Base-by-base conservation (phyloP, 306 rosid species). In the Quercus dentata region DNA sequence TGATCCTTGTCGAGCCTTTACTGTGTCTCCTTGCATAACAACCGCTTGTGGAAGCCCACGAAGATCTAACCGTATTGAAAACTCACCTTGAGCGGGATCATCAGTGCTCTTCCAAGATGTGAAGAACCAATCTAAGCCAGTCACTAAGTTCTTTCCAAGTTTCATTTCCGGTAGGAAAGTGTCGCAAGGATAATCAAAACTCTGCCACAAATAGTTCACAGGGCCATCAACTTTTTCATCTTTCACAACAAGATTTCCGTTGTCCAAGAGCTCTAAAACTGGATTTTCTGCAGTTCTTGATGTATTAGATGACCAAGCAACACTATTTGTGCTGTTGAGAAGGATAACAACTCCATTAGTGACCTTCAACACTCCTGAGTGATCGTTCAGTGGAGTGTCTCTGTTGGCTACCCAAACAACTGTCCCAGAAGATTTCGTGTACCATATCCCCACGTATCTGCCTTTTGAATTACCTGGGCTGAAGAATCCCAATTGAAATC, bases 351-450 rank as follows among this genome's bases (percentile, higher is more conserved):
- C 87, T 33, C 87, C 86, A 0, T 75, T 69, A 33, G 59, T 74
- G 13, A 85, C 7, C n/a, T 19, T 69, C 20, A 87, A 59, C 35
- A 15, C 71, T 4, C 89, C 89, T 0, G 85, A 86, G 13, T 82
- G 74, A 55, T 78, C 86, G 5, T 57, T 76, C 56, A 85, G 74
- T 9, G 88, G 89, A 46, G 73, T 77, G 19, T 72, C 74, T 0
- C 86, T 23, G 20, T 91, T 89, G 18, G 97, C 90, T 18, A 91
- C 93, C 97, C 92, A 91, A 69, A 89, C 92, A 21, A 78, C 44
- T 1, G 79, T 85, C 30, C 8, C 57, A 19, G 56, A 5, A 3
- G 87, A 76, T 52, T 86, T 85, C 64, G 79, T 82, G 81, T 83
- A 89, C 92, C 94, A 88, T 7, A 91, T 87, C 17, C 92, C 94